Base-by-base conservation (phyloP, 345 rosid species). In the Eucalyptus microcorys region DNA sequence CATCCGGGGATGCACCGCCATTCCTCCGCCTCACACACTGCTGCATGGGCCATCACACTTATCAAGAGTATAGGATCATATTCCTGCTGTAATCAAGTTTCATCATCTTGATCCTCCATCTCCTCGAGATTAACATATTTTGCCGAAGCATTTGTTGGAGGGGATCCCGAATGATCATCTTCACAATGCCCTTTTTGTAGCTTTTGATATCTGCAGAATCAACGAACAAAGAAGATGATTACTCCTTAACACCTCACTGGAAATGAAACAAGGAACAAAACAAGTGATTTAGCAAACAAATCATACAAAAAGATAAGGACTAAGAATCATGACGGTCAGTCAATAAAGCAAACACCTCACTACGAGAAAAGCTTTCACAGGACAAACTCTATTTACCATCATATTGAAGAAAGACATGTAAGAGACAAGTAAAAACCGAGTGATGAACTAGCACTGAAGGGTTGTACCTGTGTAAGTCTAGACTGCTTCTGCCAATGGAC, bases 61-160 rank as follows among this genome's bases (percentile, higher is more conserved):
- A n/a, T n/a, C n/a, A n/a, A n/a, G n/a, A n/a, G n/a, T n/a, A n/a
- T n/a, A n/a, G n/a, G n/a, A n/a, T n/a, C n/a, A n/a, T n/a, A n/a
- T n/a, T n/a, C n/a, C n/a, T 84, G 85, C 42, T 24, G 89, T 80
- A 30, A 68, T 94, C 93, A 93, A 83, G 88, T 88, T 32, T 42
- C 90, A 88, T 93, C 92, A n/a, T 94, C 99, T 87, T 88, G 92
- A 92, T 95, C 99, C 88, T 96, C 96, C 92, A 92, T 91, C 92
- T 96, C 98, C 92, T 97, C 98, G 43, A 97, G 96, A 90, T 96
- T 97, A 89, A 95, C 98, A 92, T 97, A 97, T 91, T 95, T 96
- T 1, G 95, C 94, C 53, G 93, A 90, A 89, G 87, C 91, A 86
- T 88, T 93, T 71, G 90, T 87, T 32, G 88, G n/a, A 14, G 90